These are phyloP conservation scores for Actinomucor elegans DNA, from an alignment of 371 early-diverging fungal species.

Conservation along the genomic window DNA sequence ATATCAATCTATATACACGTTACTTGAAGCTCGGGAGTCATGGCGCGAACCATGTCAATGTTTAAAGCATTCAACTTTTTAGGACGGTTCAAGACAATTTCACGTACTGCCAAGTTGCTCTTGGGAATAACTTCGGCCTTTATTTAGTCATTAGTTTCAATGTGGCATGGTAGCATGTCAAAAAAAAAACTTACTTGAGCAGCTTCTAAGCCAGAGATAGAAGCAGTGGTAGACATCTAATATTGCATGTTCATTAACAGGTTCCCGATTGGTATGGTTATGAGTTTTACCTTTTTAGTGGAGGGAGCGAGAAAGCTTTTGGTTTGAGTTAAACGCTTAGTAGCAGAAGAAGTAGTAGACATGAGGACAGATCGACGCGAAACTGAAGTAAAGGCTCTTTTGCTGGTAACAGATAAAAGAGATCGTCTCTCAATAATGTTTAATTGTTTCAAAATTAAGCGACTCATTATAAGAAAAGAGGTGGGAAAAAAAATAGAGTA, in stretches of 20 bases:
- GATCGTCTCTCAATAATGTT: slow-evolving; percentile 15
- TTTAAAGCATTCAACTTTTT: slow-evolving; percentile 87
- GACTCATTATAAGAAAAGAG: slow-evolving; percentile 23
- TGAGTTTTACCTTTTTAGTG: not conserved
- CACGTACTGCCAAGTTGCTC: slow-evolving; percentile 66
- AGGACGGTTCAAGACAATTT: slow-evolving; percentile 88
- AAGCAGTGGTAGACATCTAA: slow-evolving; percentile 15
- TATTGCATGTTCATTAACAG: too few species aligned
- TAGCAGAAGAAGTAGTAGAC: slow-evolving; percentile 16
- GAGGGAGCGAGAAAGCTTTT: slow-evolving; percentile 18
- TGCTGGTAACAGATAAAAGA: slow-evolving; percentile 3
- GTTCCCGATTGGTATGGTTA: too few species aligned
- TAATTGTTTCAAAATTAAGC: slow-evolving; percentile 28
- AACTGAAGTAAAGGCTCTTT: slow-evolving; percentile 6
- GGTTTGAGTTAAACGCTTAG: slow-evolving; percentile 25
- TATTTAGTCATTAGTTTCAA: not conserved
- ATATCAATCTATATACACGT: too few species aligned
- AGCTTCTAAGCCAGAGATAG: slow-evolving; percentile 15
- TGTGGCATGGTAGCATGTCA: not conserved
- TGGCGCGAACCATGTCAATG: slow-evolving; percentile 82
- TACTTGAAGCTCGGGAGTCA: slow-evolving; percentile 81
- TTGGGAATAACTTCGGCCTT: slow-evolving; percentile 32
- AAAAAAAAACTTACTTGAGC: slow-evolving; percentile 3
- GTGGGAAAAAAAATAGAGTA: slow-evolving; percentile 17
- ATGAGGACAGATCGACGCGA: not conserved